Base-by-base conservation (phyloP, 768 basidiomycete species). In the Lactarius hengduanensis region DNA sequence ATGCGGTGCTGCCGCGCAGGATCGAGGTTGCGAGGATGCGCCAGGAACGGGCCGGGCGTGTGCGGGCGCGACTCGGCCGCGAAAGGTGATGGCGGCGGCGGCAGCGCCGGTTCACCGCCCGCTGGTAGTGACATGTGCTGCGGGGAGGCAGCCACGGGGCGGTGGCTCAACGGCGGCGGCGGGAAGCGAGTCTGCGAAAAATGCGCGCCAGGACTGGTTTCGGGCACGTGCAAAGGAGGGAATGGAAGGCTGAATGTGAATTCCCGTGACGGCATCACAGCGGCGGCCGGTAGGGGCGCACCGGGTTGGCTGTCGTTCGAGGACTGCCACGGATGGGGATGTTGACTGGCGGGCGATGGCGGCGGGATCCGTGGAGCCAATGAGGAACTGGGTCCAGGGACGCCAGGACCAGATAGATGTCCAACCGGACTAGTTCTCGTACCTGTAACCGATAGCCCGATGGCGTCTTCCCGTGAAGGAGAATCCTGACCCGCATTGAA, bases 391-490 rank as follows among this genome's bases (percentile, higher is more conserved):
- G 45, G 26, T 18, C 70, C 70, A 60, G 70, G 70, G 57, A 70
- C 67, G 6, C 70, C 70, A 30, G 70, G 70, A 32, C 70, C 70
- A 7, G 70, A 62, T 15, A 70, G 58, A 54, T 45, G 64, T 3
- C 43, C 58, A 32, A 57, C 57, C 36, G 69, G 34, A 57, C 53
- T 62, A 4, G 60, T 41, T 45, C 59, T 54, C 4, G 61, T 36
- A 34, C 62, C 57, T 59, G 65, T 36, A 30, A 18, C 36, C 20
- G 61, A 32, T 26, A 55, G 3, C n/a, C 57, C 43, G 32, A 59
- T 34, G 28, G 18, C 26, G 47, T 28, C 43, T 36, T 64, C 65
- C 26, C 30, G 65, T 34, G 57, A 57, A 50, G 56, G 30, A 38
- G 57, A 41, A 20, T 41, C 58, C 11, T 56, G 53, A 10, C 41